Base-by-base conservation (phyloP, 345 rosid genomes). In the Syzygium jambos region DNA sequence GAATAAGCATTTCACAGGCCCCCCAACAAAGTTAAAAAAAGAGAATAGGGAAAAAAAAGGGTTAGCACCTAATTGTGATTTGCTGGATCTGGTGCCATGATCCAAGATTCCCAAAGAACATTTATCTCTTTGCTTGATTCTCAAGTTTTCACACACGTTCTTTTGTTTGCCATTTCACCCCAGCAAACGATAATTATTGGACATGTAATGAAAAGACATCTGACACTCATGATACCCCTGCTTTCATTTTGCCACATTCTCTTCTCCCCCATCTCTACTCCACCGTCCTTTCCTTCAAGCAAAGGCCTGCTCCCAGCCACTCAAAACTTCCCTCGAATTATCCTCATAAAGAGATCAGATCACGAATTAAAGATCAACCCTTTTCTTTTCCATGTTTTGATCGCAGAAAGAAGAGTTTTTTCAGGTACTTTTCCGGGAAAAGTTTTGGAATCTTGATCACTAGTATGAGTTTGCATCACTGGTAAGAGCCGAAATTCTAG, bases 1-100 rank as follows among this genome's bases (percentile, higher is more conserved):
- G 95, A 93, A 92, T 93, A 88, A 91, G 89, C 90, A 90, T 90
- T 73, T 61, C 73, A 13, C 73, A 61, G 73, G 73, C 73, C 73
- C 68, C 73, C 34, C 17, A 34, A 73, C 5, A 73, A 34, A 73
- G 80, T n/a, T n/a, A 27, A 19, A 38, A 73, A 22, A 17, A 84
- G 57, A n/a, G 59, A 54, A 52, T 19, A 78, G 12, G 11, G 0
- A 21, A 57, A 30, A 30, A 80, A 82, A 13, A 14, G n/a, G 46
- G 21, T 21, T 6, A 41, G 51, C 52, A 80, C 61, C 78, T 91
- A 92, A 90, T 89, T 86, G 56, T 85, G 91, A 88, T 92, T 89
- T 83, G 85, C 84, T 89, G 92, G 91, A 92, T 93, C 91, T 2
- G 89, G 90, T 90, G 53, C 91, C 88, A 77, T 68, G 52, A 90